These are phyloP conservation scores for Sinapis alba DNA, from an alignment of 441 rosid genomes.

Conservation along the genomic window DNA sequence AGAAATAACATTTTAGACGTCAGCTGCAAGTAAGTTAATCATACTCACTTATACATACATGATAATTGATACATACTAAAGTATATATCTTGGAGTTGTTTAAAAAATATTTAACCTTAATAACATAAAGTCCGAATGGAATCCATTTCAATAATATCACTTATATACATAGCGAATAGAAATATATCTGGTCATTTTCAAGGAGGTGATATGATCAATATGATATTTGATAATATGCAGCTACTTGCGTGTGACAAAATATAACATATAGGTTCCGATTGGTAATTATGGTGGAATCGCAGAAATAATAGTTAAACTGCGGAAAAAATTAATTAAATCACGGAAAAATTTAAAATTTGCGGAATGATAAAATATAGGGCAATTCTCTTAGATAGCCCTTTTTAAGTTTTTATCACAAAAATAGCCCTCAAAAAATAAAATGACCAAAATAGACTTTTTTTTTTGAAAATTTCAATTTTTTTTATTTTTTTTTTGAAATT, in stretches of 20 bases:
- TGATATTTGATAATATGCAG: background rate
- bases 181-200: constrained; percentile 26
- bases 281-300: no score
- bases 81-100: background rate
- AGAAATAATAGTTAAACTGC: no score
- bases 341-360: no score
- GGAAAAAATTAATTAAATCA: no score
- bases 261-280: no score
- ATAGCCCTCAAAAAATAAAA: no score
- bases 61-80: background rate
- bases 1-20: background rate
- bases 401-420: no score
- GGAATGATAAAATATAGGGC: no score
- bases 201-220: constrained; percentile 1
- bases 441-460: no score
- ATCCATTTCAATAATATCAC: constrained; percentile 18
- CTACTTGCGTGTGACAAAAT: constrained; percentile 5
- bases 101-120: background rate
- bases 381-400: no score
- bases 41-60: background rate
- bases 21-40: background rate
- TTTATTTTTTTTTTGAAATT: no score
- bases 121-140: background rate
- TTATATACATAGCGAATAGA: background rate
- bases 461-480: no score